Base-by-base conservation (phyloP, 2,329 filamentous ascomycete genomes). In the Cyanodermella asteris region DNA sequence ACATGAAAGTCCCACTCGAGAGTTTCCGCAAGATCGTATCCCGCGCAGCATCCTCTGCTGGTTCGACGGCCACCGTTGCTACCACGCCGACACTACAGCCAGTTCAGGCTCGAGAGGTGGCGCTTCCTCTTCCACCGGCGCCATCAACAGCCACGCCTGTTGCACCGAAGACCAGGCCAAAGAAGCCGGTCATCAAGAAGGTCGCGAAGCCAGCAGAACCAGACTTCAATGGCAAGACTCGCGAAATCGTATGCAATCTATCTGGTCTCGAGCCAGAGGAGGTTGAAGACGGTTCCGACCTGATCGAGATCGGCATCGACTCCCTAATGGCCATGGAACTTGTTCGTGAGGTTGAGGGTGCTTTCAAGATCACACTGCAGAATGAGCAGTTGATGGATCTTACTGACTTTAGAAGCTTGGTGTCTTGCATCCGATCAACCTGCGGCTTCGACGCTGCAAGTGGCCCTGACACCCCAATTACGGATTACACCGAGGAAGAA, bases 291-390 rank as follows among this genome's bases (percentile, higher is more conserved):
- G 43, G 49, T 11, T 36, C 13, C 10, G 22, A 21, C 18, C 30
- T 36, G 17, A 22, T 13, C 7, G 49, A 56, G 17, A 27, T 56
- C 5, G 53, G 54, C 5, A 53, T 58, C 20, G 53, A 56, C 34
- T 58, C 53, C 3, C 38, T 58, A 2, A 48, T 52, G 39, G 46
- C 29, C 9, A 35, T 36, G 19, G 31, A 36, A 23, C 23, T 37
- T 7, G 32, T 21, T 12, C 18, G 26, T 13, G 32, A 36, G 11
- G 29, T 36, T 13, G 25, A 35, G 15, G 24, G 26, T n/a, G 22
- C 22, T 10, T 35, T 35, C 19, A 15, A 19, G 7, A 28, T 29
- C 13, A 24, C 27, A 11, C 22, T 35, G 11, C 29, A 35, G 11
- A 24, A 29, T 13, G 28, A 29, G 20, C 16, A n/a, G 7, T 24